These are phyloP conservation scores for Bruguiera gymnorhiza DNA, from an alignment of 345 rosid genomes.

Conservation along the genomic window DNA sequence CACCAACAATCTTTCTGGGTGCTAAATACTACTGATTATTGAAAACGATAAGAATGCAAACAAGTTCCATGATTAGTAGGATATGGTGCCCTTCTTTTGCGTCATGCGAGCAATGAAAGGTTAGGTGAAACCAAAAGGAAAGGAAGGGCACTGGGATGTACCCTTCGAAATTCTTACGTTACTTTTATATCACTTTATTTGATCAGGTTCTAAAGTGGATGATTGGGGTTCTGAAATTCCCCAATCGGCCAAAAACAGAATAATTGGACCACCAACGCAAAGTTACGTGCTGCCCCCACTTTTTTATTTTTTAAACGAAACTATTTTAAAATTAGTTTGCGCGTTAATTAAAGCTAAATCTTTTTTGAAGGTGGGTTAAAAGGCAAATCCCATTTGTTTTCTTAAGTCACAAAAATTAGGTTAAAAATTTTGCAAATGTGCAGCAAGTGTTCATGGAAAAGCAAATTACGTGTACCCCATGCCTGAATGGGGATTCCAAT, in stretches of 20 bases:
- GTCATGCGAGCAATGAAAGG: conserved; percentile 4
- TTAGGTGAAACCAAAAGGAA: conserved; percentile 6
- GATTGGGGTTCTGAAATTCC: conserved; percentile 16
- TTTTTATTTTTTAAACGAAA: neutral
- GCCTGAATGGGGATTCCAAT: no score
- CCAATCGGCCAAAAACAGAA: conserved; percentile 12
- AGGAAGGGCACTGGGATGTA: neutral
- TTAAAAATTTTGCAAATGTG: no score
- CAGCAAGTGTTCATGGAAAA: no score
- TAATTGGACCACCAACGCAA: conserved; percentile 15
- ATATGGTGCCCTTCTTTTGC: no score
- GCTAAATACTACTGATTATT: no score
- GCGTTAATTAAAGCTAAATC: no score
- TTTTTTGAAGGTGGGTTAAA: no score
- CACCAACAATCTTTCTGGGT: no score
- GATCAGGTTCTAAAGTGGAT: neutral
- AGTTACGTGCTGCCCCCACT: neutral
- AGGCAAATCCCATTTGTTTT: no score
- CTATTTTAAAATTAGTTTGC: neutral
- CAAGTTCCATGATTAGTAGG: neutral
- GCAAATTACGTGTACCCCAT: no score
- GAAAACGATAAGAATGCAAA: no score
- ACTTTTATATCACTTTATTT: conserved; percentile 22
- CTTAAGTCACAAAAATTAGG: no score
- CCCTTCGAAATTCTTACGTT: conserved; percentile 20